Evolutionary conservation across 2,329 filamentous ascomycete genomes (phyloP), one percentile per base, ranked within the genome.

Genomic region (Colletotrichum gigasporum): DNA sequence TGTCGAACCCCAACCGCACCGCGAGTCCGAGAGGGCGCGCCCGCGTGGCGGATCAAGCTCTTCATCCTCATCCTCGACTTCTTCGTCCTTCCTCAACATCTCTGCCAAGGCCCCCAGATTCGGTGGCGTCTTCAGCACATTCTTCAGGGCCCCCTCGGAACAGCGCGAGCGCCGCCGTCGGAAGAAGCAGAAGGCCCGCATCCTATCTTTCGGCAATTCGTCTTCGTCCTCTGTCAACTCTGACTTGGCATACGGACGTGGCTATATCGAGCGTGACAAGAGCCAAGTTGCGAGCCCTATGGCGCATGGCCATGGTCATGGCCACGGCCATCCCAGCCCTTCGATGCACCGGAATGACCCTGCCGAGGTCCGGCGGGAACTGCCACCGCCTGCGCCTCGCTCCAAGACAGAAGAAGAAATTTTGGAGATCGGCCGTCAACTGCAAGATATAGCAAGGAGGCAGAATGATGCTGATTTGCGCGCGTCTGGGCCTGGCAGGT

Each of bases 211-310:
- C 69, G 81, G 79, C 30, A 90, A 89, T 70, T 89, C 86, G 2
- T 91, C 89, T 1, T 90, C 87, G 2, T 91, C 88, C 0, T 90
- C 88, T 1, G 81, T 91, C 57, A 88, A 91, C 74, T 87, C 85
- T 18, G 90, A 92, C 71, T 77, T 92, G 65, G 89, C 89, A 9
- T 92, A 91, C 72, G 89, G 90, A 9, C 82, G 79, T 57, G 89
- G 87, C 14, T 90, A 84, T 67, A 79, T 86, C 47, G 82, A 82
- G 65, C 76, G 77, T 34, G 66, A 69, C 26, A 72, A 72, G 66
- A 78, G 74, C 59, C 76, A 75, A 41, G 70, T 73, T 37, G 69
- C 71, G 32, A 75, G 72, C 24, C 73, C 75, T 10, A 67, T 70
- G 22, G 63, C 63, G 22, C 67, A 62, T 50, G 62, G 22, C 34